Percentiles rank a stretch among this genome's conserved stretches.
Evolutionary conservation across 2,329 filamentous ascomycete species (phyloP).

Genomic region (Trichophyton schoenleinii): DNA sequence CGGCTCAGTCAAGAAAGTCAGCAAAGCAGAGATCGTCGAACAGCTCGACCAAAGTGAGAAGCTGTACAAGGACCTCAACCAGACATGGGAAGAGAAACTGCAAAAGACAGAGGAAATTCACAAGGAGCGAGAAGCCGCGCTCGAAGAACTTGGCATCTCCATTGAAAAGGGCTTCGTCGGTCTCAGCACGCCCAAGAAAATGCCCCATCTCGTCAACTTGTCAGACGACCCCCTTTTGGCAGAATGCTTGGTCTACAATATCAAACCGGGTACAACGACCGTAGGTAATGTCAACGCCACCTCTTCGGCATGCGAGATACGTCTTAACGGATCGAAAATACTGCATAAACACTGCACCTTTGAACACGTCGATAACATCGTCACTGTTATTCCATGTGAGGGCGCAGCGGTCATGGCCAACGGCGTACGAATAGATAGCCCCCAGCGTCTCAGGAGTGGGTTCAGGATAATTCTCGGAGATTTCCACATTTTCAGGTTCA

Average conservation of each 20-base stretch:
- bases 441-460: conserved; percentile 75
- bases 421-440: conserved; percentile 74
- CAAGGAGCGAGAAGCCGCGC: conserved; percentile 85
- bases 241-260: conserved; percentile 93
- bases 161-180: conserved; percentile 98
- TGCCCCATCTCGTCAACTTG: conserved; percentile 96
- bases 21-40: conserved; percentile 94
- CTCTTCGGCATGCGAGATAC: conserved; percentile 71
- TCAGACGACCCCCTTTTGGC: conserved; percentile 89
- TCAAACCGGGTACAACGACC: conserved; percentile 87
- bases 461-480: conserved; percentile 93
- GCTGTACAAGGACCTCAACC: conserved; percentile 85
- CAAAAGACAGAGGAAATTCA: conserved; percentile 93
- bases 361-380: conserved; percentile 81
- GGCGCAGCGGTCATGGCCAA: conserved; percentile 99
- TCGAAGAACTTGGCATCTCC: conserved; percentile 95
- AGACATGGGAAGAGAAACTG: conserved; percentile 97
- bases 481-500: conserved; percentile 95
- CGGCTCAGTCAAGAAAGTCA: conserved; percentile 83
- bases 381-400: conserved; percentile 79
- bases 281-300: conserved; percentile 81
- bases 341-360: conserved; percentile 86
- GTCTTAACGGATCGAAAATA: conserved; percentile 86
- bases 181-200: conserved; percentile 92
- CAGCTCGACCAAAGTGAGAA: conserved; percentile 95